Evolutionary conservation across 148 eudicot species (phyloP).

Genomic region (Arbutus unedo): DNA sequence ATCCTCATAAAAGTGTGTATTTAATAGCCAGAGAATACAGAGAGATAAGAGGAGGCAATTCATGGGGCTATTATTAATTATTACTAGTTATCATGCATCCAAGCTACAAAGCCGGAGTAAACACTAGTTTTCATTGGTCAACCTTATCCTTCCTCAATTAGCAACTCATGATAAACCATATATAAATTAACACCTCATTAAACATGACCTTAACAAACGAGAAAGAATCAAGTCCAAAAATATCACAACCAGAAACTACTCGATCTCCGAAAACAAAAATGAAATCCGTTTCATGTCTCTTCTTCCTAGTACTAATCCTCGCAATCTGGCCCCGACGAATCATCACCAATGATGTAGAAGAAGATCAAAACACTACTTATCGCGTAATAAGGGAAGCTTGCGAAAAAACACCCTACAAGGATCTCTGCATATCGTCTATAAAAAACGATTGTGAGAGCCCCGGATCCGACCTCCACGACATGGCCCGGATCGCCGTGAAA

Average conservation of each 20-base stretch:
- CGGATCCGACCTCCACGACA: neutral
- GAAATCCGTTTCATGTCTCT: constrained; percentile 12
- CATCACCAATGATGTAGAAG: neutral
- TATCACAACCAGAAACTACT: neutral
- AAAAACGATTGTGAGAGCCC: neutral
- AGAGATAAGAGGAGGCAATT: too few relatives aligned
- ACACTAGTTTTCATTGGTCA: too few relatives aligned
- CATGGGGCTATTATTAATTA: too few relatives aligned
- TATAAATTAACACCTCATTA: neutral
- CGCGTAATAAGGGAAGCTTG: neutral
- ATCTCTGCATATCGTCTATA: neutral
- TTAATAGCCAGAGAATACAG: too few relatives aligned
- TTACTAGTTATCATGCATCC: too few relatives aligned
- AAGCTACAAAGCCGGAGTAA: too few relatives aligned
- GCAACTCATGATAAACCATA: too few relatives aligned
- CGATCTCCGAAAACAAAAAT: neutral
- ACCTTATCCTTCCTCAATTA: too few relatives aligned
- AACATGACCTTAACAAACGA: neutral
- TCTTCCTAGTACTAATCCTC: neutral
- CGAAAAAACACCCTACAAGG: neutral
- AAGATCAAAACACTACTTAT: neutral
- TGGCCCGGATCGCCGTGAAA: neutral
- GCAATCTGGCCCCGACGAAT: constrained; percentile 1
- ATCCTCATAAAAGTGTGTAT: too few relatives aligned
- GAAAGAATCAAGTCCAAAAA: neutral